phyloP scores from a whole-genome alignment of 495 filamentous ascomycete genomes.

The Hypoxylon rickii region DNA sequence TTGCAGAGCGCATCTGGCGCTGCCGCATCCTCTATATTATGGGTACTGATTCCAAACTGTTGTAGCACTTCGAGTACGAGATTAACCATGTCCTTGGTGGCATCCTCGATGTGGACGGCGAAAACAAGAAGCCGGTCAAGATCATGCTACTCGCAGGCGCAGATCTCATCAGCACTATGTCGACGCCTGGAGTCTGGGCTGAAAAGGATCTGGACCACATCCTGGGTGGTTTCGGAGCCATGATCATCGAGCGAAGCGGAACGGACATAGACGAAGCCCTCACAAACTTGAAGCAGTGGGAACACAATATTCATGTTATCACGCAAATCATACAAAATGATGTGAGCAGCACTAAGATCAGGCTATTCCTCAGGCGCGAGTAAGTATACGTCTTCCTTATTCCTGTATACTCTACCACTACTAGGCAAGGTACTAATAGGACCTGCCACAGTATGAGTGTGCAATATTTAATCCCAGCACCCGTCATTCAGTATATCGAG shows the following conservation, averaged over 20 bases:
- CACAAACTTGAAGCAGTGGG: constrained; percentile 68
- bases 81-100: constrained; percentile 80
- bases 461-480: constrained; percentile 62
- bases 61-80: constrained; percentile 77
- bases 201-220: constrained; percentile 84
- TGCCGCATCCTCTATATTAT: neutral
- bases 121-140: constrained; percentile 54
- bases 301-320: constrained; percentile 81
- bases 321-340: constrained; percentile 89
- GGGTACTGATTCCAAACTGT: constrained; percentile 5
- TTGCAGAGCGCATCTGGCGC: neutral
- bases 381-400: constrained; percentile 63
- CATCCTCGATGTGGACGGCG: constrained; percentile 66
- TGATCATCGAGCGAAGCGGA: constrained; percentile 88
- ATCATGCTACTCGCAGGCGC: constrained; percentile 80
- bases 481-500: constrained; percentile 79
- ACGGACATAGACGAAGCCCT: constrained; percentile 87
- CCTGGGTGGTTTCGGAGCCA: constrained; percentile 81
- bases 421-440: constrained; percentile 31
- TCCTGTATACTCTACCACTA: constrained; percentile 29
- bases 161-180: constrained; percentile 77
- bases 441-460: constrained; percentile 23
- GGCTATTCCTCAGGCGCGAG: constrained; percentile 78
- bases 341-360: constrained; percentile 86
- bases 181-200: constrained; percentile 72